These are phyloP conservation scores for Aeschynomene evenia DNA, from an alignment of 306 rosid genomes.

Conservation along the genomic window DNA sequence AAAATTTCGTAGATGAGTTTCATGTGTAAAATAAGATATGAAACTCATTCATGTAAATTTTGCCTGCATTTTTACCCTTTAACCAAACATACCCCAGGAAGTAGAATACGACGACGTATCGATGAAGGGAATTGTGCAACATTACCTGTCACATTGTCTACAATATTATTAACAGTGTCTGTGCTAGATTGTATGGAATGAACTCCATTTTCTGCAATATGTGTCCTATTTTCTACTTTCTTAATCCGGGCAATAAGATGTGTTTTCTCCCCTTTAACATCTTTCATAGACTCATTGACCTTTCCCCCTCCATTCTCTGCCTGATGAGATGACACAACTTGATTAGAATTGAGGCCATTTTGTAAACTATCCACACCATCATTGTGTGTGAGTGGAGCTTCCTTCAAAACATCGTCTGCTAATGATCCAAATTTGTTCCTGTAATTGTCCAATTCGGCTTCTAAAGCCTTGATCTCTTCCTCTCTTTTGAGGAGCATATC, in stretches of 20 bases:
- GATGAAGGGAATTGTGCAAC: not conserved
- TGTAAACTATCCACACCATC: slow-evolving; percentile 34
- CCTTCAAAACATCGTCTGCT: slow-evolving; percentile 41
- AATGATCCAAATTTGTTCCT: slow-evolving; percentile 57
- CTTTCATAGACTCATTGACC: slow-evolving; percentile 35
- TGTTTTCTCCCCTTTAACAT: slow-evolving; percentile 50
- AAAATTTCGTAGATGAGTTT: too few relatives aligned
- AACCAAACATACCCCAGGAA: not conserved
- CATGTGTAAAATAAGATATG: too few relatives aligned
- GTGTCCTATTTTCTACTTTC: slow-evolving; percentile 41
- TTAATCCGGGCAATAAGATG: slow-evolving; percentile 54
- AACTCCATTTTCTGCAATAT: slow-evolving; percentile 31
- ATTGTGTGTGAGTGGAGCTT: slow-evolving; percentile 24
- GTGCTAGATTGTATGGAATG: slow-evolving; percentile 21
- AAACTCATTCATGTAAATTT: too few relatives aligned
- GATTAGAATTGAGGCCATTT: slow-evolving; percentile 23
- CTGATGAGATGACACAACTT: slow-evolving; percentile 31
- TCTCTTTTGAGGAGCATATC: slow-evolving; percentile 70
- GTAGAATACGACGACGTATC: too few relatives aligned
- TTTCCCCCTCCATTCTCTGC: slow-evolving; percentile 35
- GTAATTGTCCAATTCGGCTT: slow-evolving; percentile 59
- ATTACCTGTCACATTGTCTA: slow-evolving; percentile 44
- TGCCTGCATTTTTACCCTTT: too few relatives aligned
- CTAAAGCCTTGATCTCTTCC: slow-evolving; percentile 59
- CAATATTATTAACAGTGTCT: slow-evolving; percentile 24